Evolutionary conservation across 768 basidiomycete species (phyloP), one percentile per base, ranked within the genome.

Genomic region (Boletus subcaerulescens): DNA sequence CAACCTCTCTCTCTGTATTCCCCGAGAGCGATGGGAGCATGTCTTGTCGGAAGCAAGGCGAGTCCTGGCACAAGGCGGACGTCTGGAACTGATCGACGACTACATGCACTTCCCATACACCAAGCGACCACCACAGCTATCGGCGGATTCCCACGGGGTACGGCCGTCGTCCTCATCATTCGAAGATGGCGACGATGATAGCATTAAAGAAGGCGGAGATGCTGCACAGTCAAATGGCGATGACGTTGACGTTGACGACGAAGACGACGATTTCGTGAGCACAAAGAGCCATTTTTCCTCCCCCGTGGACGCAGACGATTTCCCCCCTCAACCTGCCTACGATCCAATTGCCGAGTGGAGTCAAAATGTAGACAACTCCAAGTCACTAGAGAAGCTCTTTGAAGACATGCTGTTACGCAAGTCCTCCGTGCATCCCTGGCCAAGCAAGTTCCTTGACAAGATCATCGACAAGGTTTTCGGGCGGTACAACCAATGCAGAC

Each of bases 61-160:
- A 24, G 77, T 92, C 11, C 74, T 92, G 14, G 73, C 71, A 13
- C 74, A 74, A 7, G 80, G 77, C 15, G 90, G 91, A 4, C 78
- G 80, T 10, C 71, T 92, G 3, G 91, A 93, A 66, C 61, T 91
- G 45, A 82, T 92, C 48, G 87, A 90, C 67, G 89, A 92, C 67
- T 72, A 86, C 60, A 71, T 87, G 33, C 67, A 80, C 58, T 89
- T 89, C 61, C 84, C 88, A 1, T 83, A 81, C 54, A 73, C 77
- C 17, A 70, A 65, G 46, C 45, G n/a, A 35, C 61, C 57, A 39
- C 65, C 53, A 53, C 71, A 40, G 35, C 63, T 56, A 42, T 40
- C 51, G 17, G 26, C 24, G 24, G 35, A 45, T 50, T 53, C 57
- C 11, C 52, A 57, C 42, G 45, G 3, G 6, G 3, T 44, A 26